A percentile compares a stretch with the other conserved stretches of the same genome.
Conservation (phyloP, 2,329 filamentous ascomycete species). For the Hypoxylon rubiginosum region DNA sequence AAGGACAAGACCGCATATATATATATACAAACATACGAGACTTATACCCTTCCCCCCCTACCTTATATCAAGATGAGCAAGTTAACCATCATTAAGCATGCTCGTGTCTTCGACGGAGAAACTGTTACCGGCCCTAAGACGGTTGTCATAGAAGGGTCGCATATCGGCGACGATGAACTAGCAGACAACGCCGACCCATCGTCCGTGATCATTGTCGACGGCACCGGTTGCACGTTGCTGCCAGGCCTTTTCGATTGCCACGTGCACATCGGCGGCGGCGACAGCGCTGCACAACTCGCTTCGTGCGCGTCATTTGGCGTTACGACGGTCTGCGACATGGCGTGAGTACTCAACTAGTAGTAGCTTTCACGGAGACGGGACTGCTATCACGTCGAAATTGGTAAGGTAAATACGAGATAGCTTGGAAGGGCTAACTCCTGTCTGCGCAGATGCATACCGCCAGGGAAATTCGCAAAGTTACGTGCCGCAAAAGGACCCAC, state of each 20-base stretch:
- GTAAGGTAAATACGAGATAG: background rate
- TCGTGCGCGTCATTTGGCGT: constrained; percentile 40
- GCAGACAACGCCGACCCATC: constrained; percentile 23
- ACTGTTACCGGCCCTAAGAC: constrained; percentile 34
- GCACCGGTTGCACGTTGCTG: constrained; percentile 43
- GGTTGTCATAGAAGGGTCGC: constrained; percentile 38
- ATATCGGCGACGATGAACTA: constrained; percentile 31
- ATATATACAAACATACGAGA: background rate
- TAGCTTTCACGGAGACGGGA: background rate
- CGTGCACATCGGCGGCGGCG: constrained; percentile 42
- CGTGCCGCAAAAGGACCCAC: constrained; percentile 35
- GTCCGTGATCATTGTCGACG: constrained; percentile 34
- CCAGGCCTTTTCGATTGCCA: constrained; percentile 48
- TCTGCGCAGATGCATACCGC: constrained; percentile 24
- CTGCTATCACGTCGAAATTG: no score
- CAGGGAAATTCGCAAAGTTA: constrained; percentile 27
- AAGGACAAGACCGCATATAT: background rate
- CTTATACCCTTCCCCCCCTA: background rate
- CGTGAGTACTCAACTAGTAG: constrained; percentile 17
- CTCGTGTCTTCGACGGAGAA: constrained; percentile 44
- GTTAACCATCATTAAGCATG: constrained; percentile 41
- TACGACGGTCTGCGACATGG: constrained; percentile 44
- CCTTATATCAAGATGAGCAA: constrained; percentile 24
- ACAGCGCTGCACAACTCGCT: constrained; percentile 37
- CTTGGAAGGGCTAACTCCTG: constrained; percentile 2